phyloP scores from a whole-genome alignment of 2,329 filamentous ascomycete genomes.

The Phyllachora maydis region DNA sequence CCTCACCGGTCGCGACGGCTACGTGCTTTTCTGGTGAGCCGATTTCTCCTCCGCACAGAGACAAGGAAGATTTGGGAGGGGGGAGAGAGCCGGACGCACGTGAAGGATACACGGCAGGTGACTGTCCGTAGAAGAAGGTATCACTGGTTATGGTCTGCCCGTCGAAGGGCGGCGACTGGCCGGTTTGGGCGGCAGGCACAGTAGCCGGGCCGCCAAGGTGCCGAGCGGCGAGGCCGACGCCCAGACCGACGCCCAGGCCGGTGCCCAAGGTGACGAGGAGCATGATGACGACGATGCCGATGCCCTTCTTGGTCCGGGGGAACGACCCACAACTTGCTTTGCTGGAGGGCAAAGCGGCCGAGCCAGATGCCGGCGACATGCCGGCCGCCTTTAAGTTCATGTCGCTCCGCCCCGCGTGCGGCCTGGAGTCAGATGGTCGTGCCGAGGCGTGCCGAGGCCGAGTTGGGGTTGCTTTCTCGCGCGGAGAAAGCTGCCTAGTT shows the following conservation, averaged over 20 bases:
- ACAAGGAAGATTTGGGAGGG: too few relatives aligned
- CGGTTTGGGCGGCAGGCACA: neutral
- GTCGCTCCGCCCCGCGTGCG: too few relatives aligned
- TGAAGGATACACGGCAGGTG: constrained; percentile 21
- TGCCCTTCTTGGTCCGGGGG: constrained; percentile 10
- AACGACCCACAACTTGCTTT: too few relatives aligned
- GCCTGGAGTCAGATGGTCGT: too few relatives aligned
- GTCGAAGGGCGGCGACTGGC: too few relatives aligned
- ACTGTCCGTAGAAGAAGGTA: constrained; percentile 25
- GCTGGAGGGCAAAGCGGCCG: too few relatives aligned
- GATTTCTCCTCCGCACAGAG: neutral
- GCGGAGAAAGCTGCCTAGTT: too few relatives aligned
- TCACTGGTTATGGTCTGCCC: constrained; percentile 16
- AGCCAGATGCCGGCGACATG: too few relatives aligned
- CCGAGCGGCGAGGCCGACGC: constrained; percentile 13
- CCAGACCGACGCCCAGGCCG: too few relatives aligned
- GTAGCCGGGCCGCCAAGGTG: constrained; percentile 1
- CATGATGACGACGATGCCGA: constrained; percentile 8
- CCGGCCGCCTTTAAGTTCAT: too few relatives aligned
- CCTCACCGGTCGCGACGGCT: constrained; percentile 11
- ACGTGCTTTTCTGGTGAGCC: constrained; percentile 12
- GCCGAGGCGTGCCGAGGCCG: too few relatives aligned
- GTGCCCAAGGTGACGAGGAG: constrained; percentile 13
- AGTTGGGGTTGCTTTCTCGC: too few relatives aligned
- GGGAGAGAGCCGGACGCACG: constrained; percentile 10